Evolutionary conservation across 2,329 filamentous ascomycete genomes (phyloP).

Genomic region (Microthyrium microscopicum): DNA sequence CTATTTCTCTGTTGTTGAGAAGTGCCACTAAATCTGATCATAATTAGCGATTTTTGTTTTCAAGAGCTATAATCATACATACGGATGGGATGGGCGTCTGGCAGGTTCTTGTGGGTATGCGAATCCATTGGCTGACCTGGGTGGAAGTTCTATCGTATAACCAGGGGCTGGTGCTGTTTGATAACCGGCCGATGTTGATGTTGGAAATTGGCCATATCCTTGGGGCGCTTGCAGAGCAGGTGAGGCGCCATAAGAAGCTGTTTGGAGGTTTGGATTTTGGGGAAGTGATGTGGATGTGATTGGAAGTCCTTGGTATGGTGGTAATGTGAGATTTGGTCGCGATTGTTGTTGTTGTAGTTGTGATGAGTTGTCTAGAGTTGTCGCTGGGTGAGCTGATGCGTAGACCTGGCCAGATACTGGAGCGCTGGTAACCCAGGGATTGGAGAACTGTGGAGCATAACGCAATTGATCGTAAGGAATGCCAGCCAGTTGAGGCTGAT

Average conservation of each 20-base stretch:
- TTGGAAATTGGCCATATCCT: slow-evolving; percentile 56
- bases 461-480: slow-evolving; percentile 71
- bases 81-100: slow-evolving; percentile 72
- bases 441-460: slow-evolving; percentile 69
- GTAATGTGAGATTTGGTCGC: slow-evolving; percentile 44
- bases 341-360: slow-evolving; percentile 41
- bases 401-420: slow-evolving; percentile 42
- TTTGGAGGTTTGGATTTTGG: slow-evolving; percentile 53
- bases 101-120: slow-evolving; percentile 38
- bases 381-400: slow-evolving; percentile 32
- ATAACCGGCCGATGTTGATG: slow-evolving; percentile 47
- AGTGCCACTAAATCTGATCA: slow-evolving; percentile 37
- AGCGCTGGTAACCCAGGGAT: slow-evolving; percentile 63
- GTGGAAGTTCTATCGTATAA: slow-evolving; percentile 59
- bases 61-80: slow-evolving; percentile 41
- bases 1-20: slow-evolving; percentile 43
- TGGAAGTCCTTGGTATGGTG: slow-evolving; percentile 36
- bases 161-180: slow-evolving; percentile 54
- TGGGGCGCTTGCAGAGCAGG: slow-evolving; percentile 53
- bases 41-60: slow-evolving; percentile 46
- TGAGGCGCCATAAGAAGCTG: slow-evolving; percentile 57
- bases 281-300: slow-evolving; percentile 50
- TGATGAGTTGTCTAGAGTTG: slow-evolving; percentile 41
- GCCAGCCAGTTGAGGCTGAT: slow-evolving; percentile 42
- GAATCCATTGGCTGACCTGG: slow-evolving; percentile 36